Percentiles rank a stretch among this genome's conserved stretches.
These are phyloP conservation scores for Harringtonia lauricola DNA, from an alignment of 2,329 filamentous ascomycete genomes.

Conservation along the genomic window DNA sequence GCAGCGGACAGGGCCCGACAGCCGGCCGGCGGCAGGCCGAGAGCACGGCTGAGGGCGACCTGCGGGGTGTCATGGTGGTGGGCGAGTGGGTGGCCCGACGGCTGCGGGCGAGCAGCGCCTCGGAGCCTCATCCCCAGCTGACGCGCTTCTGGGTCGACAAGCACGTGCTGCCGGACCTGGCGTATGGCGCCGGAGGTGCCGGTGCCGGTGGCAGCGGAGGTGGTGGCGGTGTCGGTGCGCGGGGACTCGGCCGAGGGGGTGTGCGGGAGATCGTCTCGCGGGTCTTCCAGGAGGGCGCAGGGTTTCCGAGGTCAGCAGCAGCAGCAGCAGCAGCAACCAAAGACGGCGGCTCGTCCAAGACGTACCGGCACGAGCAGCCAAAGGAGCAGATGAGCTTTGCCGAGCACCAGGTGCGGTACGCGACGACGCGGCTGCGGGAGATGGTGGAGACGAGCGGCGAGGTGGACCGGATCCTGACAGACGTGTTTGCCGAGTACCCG, in stretches of 20 bases:
- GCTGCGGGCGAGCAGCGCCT: slow-evolving; percentile 38
- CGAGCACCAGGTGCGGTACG: slow-evolving; percentile 60
- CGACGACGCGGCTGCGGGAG: slow-evolving; percentile 60
- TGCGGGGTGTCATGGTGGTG: slow-evolving; percentile 76
- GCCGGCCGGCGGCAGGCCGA: slow-evolving; percentile 49
- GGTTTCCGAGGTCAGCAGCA: slow-evolving; percentile 52
- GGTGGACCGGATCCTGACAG: slow-evolving; percentile 64
- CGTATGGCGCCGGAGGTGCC: slow-evolving; percentile 50
- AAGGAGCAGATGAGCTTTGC: slow-evolving; percentile 56
- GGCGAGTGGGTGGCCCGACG: slow-evolving; percentile 77
- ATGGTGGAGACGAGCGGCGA: slow-evolving; percentile 75
- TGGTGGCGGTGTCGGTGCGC: slow-evolving; percentile 55
- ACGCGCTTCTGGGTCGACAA: slow-evolving; percentile 70
- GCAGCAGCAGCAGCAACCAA: slow-evolving; percentile 16
- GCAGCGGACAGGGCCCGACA: slow-evolving; percentile 54
- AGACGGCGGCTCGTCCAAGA: slow-evolving; percentile 26
- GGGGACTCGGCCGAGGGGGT: slow-evolving; percentile 61
- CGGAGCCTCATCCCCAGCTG: slow-evolving; percentile 33
- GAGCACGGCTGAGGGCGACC: slow-evolving; percentile 58
- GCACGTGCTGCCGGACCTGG: slow-evolving; percentile 55
- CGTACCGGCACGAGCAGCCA: slow-evolving; percentile 41
- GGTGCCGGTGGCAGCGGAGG: slow-evolving; percentile 40
- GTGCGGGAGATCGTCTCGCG: slow-evolving; percentile 65
- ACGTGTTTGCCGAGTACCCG: slow-evolving; percentile 81
- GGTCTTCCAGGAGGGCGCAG: slow-evolving; percentile 70